Evolutionary conservation across 2,329 filamentous ascomycete genomes (phyloP), one percentile per base, ranked within the genome.

Genomic region (Aureobasidium sp.): DNA sequence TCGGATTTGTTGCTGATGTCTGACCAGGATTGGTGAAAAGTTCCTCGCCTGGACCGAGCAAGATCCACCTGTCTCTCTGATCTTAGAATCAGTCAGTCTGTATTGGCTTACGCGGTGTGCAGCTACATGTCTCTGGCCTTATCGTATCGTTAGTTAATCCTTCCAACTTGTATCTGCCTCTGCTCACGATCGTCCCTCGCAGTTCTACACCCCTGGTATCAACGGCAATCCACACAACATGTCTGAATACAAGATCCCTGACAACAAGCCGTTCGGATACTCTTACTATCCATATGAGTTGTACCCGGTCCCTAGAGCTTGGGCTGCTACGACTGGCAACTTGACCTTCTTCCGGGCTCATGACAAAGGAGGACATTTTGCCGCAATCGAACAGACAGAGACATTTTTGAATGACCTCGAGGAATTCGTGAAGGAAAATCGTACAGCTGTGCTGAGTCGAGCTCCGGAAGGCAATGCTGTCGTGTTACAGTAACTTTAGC

Each of bases 21-120:
- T 2, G 12, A 9, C 57, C 56, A 69, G 83, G 79, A 76, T 85
- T 36, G 80, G 79, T 4, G 83, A 85, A 65, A 85, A 84, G 68
- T 80, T 82, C 62, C 70, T 82, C 0, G 78, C 77, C 5, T 85
- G 82, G 82, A 73, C 73, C 1, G 82, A 84, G 63, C 67, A 72
- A 5, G 68, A 69, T n/a, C 77, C 77, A 1, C 67, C 72, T 0
- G 62, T 79, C 7, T 63, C 69, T 29, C 65, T 71, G 0, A 80
- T 85, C 12, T 70, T 85, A 2, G 75, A 77, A 15, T 70, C 74
- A 8, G 76, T 82, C 11, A 78, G 77, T 2, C 67, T 85, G 4
- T 85, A 83, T 68, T 85, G 82, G 82, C 73, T 84, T 63, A 83
- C 81, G 0, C 64, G 71, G 20, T 68, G 67, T 14, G 72, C 71